These are phyloP conservation scores for Ustilago curta DNA, from an alignment of 1,284 basidiomycete species.

Conservation along the genomic window DNA sequence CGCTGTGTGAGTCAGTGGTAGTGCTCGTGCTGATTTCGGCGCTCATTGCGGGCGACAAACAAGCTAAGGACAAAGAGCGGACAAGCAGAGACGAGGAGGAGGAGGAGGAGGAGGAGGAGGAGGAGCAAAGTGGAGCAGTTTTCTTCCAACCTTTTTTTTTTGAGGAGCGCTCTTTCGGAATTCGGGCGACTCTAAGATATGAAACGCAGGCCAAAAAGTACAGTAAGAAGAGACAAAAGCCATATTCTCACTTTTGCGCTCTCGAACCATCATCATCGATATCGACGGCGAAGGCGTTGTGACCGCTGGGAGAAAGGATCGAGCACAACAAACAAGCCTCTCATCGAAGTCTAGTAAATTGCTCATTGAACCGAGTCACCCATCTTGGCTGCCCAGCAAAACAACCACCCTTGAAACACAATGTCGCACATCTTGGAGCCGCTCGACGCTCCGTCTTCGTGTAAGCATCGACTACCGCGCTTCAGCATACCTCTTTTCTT, in stretches of 20 bases:
- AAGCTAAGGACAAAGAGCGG: neutral
- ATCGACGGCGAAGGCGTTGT: neutral
- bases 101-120: neutral
- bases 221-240: too few species aligned
- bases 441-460: conserved; percentile 92
- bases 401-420: conserved; percentile 16
- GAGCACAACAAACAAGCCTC: too few species aligned
- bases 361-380: too few species aligned
- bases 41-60: neutral
- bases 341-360: too few species aligned
- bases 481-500: too few species aligned
- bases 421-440: conserved; percentile 89
- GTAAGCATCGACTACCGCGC: too few species aligned
- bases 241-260: too few species aligned
- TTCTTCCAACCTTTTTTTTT: conserved; percentile 5
- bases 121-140: neutral
- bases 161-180: neutral
- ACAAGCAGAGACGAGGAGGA: neutral
- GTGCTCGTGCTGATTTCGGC: neutral
- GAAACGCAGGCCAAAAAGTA: conserved; percentile 1
- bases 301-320: neutral
- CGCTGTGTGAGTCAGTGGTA: neutral
- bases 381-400: too few species aligned
- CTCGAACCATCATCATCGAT: too few species aligned
- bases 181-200: conserved; percentile 1